phyloP scores from a whole-genome alignment of 2,329 filamentous ascomycete species.

The Nigrospora oryzae region DNA sequence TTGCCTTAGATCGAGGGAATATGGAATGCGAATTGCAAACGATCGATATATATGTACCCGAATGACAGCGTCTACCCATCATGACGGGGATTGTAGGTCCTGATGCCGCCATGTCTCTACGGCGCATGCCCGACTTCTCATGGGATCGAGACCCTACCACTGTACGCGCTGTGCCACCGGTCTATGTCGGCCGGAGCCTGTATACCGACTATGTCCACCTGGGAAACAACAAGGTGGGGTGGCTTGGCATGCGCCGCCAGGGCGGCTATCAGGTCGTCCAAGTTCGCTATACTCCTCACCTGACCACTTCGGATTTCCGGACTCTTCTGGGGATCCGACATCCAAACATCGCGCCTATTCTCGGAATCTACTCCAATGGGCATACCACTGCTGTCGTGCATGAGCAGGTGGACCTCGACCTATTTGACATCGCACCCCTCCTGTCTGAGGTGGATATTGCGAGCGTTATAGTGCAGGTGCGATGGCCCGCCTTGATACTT shows the following conservation, averaged over 20 bases:
- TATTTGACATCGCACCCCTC: not conserved
- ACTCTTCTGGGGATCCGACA: not conserved
- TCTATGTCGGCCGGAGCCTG: not conserved
- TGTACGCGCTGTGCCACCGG: not conserved
- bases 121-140: not conserved
- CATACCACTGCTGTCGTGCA: not conserved
- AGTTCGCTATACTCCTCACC: not conserved
- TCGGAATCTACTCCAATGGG: slow-evolving; percentile 1
- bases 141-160: not conserved
- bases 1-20: no score
- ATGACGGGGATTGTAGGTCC: no score
- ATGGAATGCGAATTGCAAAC: no score
- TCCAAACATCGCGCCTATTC: slow-evolving; percentile 1
- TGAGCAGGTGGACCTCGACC: slow-evolving; percentile 1
- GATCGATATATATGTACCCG: no score
- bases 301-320: slow-evolving; percentile 1
- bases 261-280: not conserved
- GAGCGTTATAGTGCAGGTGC: slow-evolving; percentile 1
- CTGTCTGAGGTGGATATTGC: slow-evolving; percentile 1
- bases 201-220: not conserved
- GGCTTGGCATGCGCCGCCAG: not conserved
- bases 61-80: no score
- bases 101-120: not conserved
- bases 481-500: not conserved
- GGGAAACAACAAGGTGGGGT: not conserved